Base-by-base conservation (phyloP, 2,329 filamentous ascomycete genomes). In the Calcarisporium arbuscula region DNA sequence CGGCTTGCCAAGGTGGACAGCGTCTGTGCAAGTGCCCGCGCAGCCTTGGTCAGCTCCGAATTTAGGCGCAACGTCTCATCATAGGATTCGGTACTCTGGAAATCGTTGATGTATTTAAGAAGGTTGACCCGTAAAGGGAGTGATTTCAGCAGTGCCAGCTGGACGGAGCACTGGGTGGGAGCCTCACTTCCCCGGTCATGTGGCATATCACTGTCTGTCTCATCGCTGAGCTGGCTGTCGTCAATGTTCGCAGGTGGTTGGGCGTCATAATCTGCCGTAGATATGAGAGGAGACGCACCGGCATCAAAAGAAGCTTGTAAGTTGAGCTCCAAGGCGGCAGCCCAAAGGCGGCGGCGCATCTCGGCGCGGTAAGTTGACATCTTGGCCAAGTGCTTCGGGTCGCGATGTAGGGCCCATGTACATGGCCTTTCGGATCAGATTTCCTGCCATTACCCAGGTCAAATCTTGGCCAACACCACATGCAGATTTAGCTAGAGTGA, bases 401-500 rank as follows among this genome's bases (percentile, higher is more conserved):
- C 75, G 2, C 71, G 65, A 47, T 80, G 73, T 6, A 78, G 57
- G n/a, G 4, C 75, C 74, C 63, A 77, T 75, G 35, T 65, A 65
- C 48, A 79, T 68, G 34, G 73, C 75, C 7, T 63, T 65, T 9
- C 74, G 60, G n/a, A 76, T 39, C 9, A 77, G 41, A 1, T 59
- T 52, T 1, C 74, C 74, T 0, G 65, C 57, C 3, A 66, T 60
- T 20, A 72, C 62, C 72, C 72, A 78, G 2, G 63, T 57, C 5
- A 75, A 48, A 40, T 78, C 73, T 5, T 62, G 62, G 4, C 63
- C 65, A 4, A 74, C 57, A 10, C 59, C 62, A 19, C 64, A 65
- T 1, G 61, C 61, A 19, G 70, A 62, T 17, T 69, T 64, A 3
- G 72, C 70, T 4, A 74, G 47, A 12, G 67, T 51, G 16, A 77